Conservation (phyloP, 306 rosid species). For the Ormosia emarginata region DNA sequence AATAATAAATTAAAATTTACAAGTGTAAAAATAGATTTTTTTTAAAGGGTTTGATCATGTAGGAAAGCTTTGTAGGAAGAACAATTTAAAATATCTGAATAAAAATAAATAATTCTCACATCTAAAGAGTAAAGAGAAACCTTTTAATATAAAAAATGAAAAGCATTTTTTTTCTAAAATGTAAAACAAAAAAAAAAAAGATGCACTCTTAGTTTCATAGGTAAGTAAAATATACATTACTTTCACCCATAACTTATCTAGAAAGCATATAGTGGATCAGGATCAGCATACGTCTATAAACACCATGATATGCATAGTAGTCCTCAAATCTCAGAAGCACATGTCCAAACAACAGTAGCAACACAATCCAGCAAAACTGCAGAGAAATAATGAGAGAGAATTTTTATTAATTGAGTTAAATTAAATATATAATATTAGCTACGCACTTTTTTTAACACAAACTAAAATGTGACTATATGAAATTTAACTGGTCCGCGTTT, state of each 20-base stretch:
- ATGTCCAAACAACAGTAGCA: slow-evolving; percentile 50
- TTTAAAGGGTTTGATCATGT: too few relatives aligned
- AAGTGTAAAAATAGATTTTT: too few relatives aligned
- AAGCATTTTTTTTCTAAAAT: too few relatives aligned
- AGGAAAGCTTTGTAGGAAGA: too few relatives aligned
- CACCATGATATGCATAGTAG: neutral
- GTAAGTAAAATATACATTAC: neutral
- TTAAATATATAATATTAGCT: neutral
- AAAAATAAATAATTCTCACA: too few relatives aligned
- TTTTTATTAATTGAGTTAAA: neutral
- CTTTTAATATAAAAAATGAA: too few relatives aligned
- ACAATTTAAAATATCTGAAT: too few relatives aligned
- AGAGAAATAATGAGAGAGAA: neutral
- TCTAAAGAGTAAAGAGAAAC: too few relatives aligned
- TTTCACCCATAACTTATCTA: neutral
- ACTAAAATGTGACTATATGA: neutral
- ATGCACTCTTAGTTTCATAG: neutral
- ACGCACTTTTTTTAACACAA: neutral
- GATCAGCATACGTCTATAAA: neutral
- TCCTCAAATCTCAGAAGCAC: slow-evolving; percentile 36
- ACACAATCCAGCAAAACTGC: slow-evolving; percentile 47
- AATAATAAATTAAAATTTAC: too few relatives aligned
- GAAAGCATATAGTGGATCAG: neutral
- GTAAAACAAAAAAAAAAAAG: neutral
- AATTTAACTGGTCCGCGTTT: neutral